Base-by-base conservation (phyloP, 495 filamentous ascomycete species). In the Achaetomiella virescens region DNA sequence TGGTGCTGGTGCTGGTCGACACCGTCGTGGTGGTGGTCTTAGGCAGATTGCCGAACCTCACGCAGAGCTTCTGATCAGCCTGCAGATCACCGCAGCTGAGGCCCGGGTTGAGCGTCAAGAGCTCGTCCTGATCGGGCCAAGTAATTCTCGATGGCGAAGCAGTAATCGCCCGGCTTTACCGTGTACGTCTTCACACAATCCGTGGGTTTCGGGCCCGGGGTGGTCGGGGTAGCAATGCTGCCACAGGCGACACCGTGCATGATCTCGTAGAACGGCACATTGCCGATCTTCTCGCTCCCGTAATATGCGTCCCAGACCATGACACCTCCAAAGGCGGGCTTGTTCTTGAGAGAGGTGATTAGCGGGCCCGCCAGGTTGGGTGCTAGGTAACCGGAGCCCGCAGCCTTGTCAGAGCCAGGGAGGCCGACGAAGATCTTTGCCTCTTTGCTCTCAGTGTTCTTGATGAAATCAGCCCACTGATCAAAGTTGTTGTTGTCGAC, bases 401-500 rank as follows among this genome's bases (percentile, higher is more conserved):
- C 62, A 33, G 70, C 61, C 0, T 45, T 68, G 1, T 67, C 67
- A 45, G 75, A 78, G n/a, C 80, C 83, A 1, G 84, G 84, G 29
- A 86, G 79, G 22, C 85, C 85, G 6, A 89, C 63, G 43, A 80
- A 76, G 38, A 89, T 73, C 68, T 84, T 84, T 44, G 81, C 81
- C 6, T 80, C 61, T 47, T 70, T 70, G 69, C 86, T 87, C 54
- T 73, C 58, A 4, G 78, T 80, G 20, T 59, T 65, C 1, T 72
- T 65, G 25, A 85, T 75, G 69, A 80, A 82, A 12, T 62, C 61
- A 48, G 81, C 83, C 85, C 85, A 88, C 22, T 66, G 71, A 29
- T 78, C 66, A 62, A 84, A 87, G 70, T 87, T 86, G 70, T 82
- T 55, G 15, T 62, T 54, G 14, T 36, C 2, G 18, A 67, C 62